Conservation (phyloP, 805 yeast species). For the Kazachstania kunashirensis region DNA sequence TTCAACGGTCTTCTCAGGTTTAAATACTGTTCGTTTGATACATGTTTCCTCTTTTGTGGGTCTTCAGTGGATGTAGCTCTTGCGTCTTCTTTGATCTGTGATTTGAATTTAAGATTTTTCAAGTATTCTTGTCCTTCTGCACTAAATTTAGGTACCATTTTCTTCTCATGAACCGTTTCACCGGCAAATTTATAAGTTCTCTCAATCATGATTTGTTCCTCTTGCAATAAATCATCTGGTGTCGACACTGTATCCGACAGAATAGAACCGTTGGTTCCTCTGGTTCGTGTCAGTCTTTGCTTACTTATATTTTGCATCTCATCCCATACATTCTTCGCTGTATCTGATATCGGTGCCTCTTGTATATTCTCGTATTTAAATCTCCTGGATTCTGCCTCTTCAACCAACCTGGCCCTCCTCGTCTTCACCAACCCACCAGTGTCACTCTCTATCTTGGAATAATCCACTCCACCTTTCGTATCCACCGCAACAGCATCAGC, state of each 20-base stretch:
- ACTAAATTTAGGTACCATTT: constrained; percentile 63
- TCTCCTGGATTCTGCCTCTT: constrained; percentile 25
- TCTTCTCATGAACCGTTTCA: constrained; percentile 64
- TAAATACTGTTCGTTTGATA: constrained; percentile 4
- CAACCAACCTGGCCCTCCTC: constrained; percentile 48
- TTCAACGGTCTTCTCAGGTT: constrained; percentile 50
- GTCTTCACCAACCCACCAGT: constrained; percentile 63
- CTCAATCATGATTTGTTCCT: constrained; percentile 57
- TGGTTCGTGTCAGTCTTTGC: constrained; percentile 16
- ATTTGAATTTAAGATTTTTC: constrained; percentile 38
- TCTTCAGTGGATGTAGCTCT: constrained; percentile 21
- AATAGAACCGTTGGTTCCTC: constrained; percentile 19
- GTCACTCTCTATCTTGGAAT: constrained; percentile 45
- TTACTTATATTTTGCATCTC: constrained; percentile 35
- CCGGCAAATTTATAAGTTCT: constrained; percentile 88
- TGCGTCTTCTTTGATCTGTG: constrained; percentile 7
- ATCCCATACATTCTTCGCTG: constrained; percentile 47
- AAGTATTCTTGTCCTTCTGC: constrained; percentile 83
- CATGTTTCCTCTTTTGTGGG: constrained; percentile 1
- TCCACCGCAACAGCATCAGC: no score
- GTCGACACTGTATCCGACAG: constrained; percentile 10
- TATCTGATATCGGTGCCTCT: constrained; percentile 27
- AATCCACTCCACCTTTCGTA: constrained; percentile 30
- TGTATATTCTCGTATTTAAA: constrained; percentile 25
- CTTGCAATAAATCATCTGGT: constrained; percentile 16